phyloP scores from a whole-genome alignment of 306 rosid species.

The Vachellia pachyceras region DNA sequence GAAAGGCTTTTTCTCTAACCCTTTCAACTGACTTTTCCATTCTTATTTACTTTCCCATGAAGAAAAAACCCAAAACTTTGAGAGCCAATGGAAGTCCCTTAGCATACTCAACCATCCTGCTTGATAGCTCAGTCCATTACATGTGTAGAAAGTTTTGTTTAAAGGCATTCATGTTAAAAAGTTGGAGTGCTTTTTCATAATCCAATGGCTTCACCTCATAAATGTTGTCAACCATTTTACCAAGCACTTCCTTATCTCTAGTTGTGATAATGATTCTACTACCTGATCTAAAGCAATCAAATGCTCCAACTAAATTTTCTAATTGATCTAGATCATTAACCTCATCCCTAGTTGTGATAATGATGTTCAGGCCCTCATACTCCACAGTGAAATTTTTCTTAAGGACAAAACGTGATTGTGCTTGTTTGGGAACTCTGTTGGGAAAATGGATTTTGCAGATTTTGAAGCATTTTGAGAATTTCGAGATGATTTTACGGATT shows the following conservation, averaged over 20 bases:
- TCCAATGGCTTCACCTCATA: conserved; percentile 4
- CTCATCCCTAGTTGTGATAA: too few species aligned
- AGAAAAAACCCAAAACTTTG: conserved; percentile 11
- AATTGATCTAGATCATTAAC: neutral
- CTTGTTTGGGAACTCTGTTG: too few species aligned
- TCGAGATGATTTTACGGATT: too few species aligned
- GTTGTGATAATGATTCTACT: conserved; percentile 11
- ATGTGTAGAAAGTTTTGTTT: neutral
- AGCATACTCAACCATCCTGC: conserved; percentile 3
- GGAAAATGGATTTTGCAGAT: too few species aligned
- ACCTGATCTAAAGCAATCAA: neutral
- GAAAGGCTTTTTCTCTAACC: neutral
- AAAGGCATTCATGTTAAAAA: conserved; percentile 8
- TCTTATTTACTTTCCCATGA: neutral
- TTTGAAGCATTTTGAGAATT: too few species aligned
- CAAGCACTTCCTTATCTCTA: conserved; percentile 12
- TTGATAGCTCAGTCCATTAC: conserved; percentile 11
- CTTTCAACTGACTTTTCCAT: conserved; percentile 24
- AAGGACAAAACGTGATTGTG: too few species aligned
- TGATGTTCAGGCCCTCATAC: too few species aligned
- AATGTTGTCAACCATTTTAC: neutral
- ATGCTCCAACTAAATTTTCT: conserved; percentile 20
- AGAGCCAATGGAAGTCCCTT: conserved; percentile 7
- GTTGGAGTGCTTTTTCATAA: neutral
- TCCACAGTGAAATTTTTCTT: too few species aligned